Percentiles rank a stretch among this genome's conserved stretches.
phyloP scores from a whole-genome alignment of 2,329 filamentous ascomycete genomes.

The Penicillium sp. region DNA sequence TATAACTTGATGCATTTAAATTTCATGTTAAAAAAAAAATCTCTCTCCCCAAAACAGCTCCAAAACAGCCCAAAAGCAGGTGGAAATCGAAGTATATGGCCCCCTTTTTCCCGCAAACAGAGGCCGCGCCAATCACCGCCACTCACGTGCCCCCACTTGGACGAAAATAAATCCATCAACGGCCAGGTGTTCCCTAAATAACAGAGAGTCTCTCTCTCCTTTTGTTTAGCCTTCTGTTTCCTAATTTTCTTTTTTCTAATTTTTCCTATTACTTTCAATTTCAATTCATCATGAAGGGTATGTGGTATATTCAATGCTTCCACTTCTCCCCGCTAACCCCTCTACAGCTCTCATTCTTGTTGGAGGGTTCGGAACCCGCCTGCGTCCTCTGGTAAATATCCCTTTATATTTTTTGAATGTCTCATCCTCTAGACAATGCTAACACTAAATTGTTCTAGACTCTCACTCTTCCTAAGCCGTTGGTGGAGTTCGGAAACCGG shows the following conservation, averaged over 20 bases:
- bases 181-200: conserved; percentile 32
- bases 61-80: too few relatives aligned
- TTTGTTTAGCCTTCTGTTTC: conserved; percentile 12
- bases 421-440: conserved; percentile 9
- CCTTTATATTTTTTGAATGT: neutral
- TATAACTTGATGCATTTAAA: neutral
- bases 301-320: conserved; percentile 16
- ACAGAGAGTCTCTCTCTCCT: conserved; percentile 17
- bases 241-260: conserved; percentile 2
- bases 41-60: neutral
- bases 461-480: conserved; percentile 91
- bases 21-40: neutral
- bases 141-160: conserved; percentile 27
- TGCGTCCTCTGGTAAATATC: conserved; percentile 81
- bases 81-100: neutral
- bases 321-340: conserved; percentile 7
- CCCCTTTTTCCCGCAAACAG: conserved; percentile 30
- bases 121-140: conserved; percentile 23
- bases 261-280: neutral
- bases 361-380: conserved; percentile 96
- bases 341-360: conserved; percentile 89
- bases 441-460: conserved; percentile 58
- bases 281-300: conserved; percentile 46
- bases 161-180: conserved; percentile 30
- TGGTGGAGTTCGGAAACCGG: conserved; percentile 98